Evolutionary conservation across 441 rosid genomes (phyloP), one percentile per base, ranked within the genome.

Genomic region (Manihot esculenta): DNA sequence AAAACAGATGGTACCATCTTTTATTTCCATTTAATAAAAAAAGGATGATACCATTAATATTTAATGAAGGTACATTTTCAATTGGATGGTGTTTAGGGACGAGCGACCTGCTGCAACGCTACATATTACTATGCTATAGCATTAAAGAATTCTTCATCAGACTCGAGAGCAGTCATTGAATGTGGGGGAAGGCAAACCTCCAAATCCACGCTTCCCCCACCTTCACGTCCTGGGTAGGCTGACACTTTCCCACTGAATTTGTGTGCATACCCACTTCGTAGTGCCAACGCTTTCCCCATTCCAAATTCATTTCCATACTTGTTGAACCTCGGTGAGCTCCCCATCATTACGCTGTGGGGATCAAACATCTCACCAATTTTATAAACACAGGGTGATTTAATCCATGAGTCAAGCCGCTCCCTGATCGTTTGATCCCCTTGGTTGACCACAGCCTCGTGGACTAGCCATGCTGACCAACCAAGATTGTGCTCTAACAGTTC

Each of bases 311-410:
- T 75, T 15, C 94, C 90, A 1, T 93, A 90, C 81, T 74, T 90
- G 69, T 90, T 63, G 79, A 93, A 93, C 71, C 96, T 83, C 0
- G 92, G 97, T 0, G 95, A 93, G 76, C 97, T 89, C 63, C 91
- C 95, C 80, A 93, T 81, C 87, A 83, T 75, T 64, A 93, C 73
- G 13, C 85, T 87, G 45, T 67, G 6, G 0, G 87, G 88, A 68
- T 86, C 88, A 55, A 82, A 90, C 56, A 72, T 10, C 64, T 63
- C 64, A 17, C 61, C 86, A 2, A 82, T 33, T 7, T 77, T 74
- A 79, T 84, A 85, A 26, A 92, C 18, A 1, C 13, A 58, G 0
- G 86, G 98, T 5, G 80, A 81, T 66, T 80, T 66, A 33, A 82
- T 10, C 97, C 98, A 90, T 2, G 78, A 47, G 0, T 83, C 79